Conservation (phyloP, 2,329 filamentous ascomycete genomes). For the Calycina herbarum region DNA sequence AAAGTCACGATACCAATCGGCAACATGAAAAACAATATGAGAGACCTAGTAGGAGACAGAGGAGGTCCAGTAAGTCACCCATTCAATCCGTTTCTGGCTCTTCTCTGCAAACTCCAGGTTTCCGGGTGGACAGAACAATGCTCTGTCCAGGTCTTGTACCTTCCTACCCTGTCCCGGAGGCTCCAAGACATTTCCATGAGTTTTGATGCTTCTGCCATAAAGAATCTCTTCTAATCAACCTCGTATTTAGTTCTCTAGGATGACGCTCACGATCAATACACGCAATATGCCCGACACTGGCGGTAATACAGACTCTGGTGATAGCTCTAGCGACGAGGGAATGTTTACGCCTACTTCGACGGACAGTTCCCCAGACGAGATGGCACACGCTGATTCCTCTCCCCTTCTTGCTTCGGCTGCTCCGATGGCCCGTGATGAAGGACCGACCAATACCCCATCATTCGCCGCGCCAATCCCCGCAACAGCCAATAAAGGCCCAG, state of each 20-base stretch:
- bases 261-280: not conserved
- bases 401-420: slow-evolving; percentile 1
- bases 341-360: not conserved
- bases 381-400: not conserved
- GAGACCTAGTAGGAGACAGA: not conserved
- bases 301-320: not conserved
- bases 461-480: not conserved
- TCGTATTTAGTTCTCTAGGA: not conserved
- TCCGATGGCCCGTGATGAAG: not conserved
- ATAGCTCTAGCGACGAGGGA: not conserved
- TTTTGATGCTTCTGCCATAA: not conserved
- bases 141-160: not conserved
- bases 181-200: no score
- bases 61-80: not conserved
- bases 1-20: not conserved
- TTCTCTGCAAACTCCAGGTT: not conserved
- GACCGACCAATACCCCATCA: not conserved
- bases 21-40: not conserved
- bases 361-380: not conserved
- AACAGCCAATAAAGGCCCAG: not conserved
- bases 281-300: not conserved
- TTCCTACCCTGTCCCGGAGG: not conserved
- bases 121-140: not conserved
- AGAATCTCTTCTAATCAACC: not conserved
- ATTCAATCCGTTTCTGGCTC: not conserved